Conservation (phyloP, 257 asterid genomes). For the Nemophila menziesii region DNA sequence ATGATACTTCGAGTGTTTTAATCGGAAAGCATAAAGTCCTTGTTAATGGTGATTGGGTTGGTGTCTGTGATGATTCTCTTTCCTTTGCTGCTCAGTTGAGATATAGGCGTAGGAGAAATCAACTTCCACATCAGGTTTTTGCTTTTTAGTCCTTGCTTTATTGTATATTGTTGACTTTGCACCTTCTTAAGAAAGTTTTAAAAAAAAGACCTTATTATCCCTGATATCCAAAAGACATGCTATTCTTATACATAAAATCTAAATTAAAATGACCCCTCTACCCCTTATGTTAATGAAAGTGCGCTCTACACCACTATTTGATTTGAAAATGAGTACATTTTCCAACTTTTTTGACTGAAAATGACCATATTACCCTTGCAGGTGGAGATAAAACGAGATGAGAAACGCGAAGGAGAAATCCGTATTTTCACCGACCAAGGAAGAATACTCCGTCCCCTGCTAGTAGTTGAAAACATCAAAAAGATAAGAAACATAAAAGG, state of each 20-base stretch:
- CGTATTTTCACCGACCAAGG: constrained; percentile 90
- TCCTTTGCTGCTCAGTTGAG: constrained; percentile 55
- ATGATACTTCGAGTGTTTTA: constrained; percentile 33
- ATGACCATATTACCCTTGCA: constrained; percentile 18
- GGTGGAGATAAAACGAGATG: constrained; percentile 82
- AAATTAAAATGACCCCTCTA: no score
- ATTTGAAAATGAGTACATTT: no score
- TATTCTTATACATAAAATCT: no score
- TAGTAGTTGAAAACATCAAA: constrained; percentile 58
- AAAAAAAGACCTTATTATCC: no score
- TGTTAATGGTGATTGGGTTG: constrained; percentile 89
- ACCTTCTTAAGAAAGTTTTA: no score
- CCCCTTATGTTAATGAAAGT: no score
- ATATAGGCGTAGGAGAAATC: constrained; percentile 55
- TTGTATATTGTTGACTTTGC: not conserved
- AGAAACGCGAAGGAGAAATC: constrained; percentile 56
- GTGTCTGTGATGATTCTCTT: constrained; percentile 60
- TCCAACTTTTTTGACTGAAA: no score
- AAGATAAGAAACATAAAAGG: constrained; percentile 45
- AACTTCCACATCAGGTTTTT: constrained; percentile 60
- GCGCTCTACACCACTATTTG: no score
- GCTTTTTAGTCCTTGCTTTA: no score
- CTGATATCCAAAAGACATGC: no score
- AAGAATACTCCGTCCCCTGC: constrained; percentile 90
- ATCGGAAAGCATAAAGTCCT: constrained; percentile 50